phyloP scores from a whole-genome alignment of 2,329 filamentous ascomycete genomes.

The Verticillium longisporum region DNA sequence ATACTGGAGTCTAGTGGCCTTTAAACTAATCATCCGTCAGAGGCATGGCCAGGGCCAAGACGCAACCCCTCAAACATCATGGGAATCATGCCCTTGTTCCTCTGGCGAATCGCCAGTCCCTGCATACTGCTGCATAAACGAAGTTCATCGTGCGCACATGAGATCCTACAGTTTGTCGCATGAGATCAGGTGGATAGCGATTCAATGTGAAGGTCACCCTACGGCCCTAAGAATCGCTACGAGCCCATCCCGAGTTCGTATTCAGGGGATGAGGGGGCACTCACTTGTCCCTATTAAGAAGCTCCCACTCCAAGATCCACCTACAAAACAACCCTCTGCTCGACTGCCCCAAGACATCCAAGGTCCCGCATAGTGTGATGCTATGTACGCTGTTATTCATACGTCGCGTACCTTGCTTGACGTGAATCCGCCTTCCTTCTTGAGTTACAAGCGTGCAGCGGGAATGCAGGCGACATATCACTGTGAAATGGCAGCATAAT shows the following conservation, averaged over 20 bases:
- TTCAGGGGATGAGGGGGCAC: neutral
- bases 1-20: neutral
- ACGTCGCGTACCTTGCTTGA: neutral
- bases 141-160: too few relatives aligned
- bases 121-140: too few relatives aligned
- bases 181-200: too few relatives aligned
- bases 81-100: too few relatives aligned
- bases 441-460: neutral
- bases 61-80: too few relatives aligned
- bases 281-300: neutral
- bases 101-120: too few relatives aligned
- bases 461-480: neutral
- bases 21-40: neutral
- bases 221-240: neutral
- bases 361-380: neutral
- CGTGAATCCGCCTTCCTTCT: neutral
- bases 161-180: too few relatives aligned
- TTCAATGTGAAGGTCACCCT: neutral
- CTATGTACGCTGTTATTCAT: neutral
- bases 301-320: neutral
- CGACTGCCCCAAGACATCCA: neutral
- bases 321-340: neutral
- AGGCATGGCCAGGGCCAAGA: too few relatives aligned
- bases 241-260: neutral
- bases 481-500: neutral